A percentile compares a stretch with the other conserved stretches of the same genome.
Conservation (phyloP, 2,329 filamentous ascomycete genomes). For the Ramularia collo-cygni region DNA sequence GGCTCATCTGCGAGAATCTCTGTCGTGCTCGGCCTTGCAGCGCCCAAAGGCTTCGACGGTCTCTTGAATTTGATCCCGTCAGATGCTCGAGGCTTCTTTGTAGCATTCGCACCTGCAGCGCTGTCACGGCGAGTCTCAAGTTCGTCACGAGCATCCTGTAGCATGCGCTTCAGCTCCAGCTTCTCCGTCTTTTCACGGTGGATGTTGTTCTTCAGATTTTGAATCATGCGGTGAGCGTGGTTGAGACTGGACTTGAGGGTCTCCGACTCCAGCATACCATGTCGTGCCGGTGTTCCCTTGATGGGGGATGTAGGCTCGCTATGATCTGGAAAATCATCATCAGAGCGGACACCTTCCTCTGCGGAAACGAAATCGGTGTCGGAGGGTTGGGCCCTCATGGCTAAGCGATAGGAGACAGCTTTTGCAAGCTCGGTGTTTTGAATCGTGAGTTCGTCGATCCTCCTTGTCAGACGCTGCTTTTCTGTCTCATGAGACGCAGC, state of each 20-base stretch:
- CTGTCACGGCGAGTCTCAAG: conserved; percentile 56
- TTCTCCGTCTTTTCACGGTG: conserved; percentile 99
- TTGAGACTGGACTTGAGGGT: conserved; percentile 89
- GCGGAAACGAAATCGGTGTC: conserved; percentile 49
- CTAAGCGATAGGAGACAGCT: conserved; percentile 67
- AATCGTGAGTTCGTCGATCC: conserved; percentile 76
- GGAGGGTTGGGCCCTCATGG: conserved; percentile 20
- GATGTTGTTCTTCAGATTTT: conserved; percentile 88
- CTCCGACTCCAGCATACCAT: conserved; percentile 88
- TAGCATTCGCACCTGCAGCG: conserved; percentile 40
- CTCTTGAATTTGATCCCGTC: conserved; percentile 66
- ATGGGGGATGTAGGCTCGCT: conserved; percentile 85
- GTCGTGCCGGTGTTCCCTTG: conserved; percentile 76
- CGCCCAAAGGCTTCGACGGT: conserved; percentile 69
- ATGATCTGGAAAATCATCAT: conserved; percentile 66
- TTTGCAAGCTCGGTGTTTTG: conserved; percentile 89
- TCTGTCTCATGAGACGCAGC: conserved; percentile 73
- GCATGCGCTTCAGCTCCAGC: conserved; percentile 86
- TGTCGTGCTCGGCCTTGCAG: conserved; percentile 63
- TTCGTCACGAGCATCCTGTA: conserved; percentile 92
- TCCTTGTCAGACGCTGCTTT: conserved; percentile 68
- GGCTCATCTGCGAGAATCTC: conserved; percentile 75
- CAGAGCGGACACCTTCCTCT: conserved; percentile 51
- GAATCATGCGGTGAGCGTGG: conserved; percentile 93
- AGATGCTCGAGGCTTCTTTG: conserved; percentile 51